Evolutionary conservation across 129 eudicot species (phyloP).

Genomic region (sunflower (Helianthus annuus)): HanXRQr2.0-SUNRISE NC_035442.2:23096525-23097024

Average conservation of each 20-base stretch:
- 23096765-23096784: slow-evolving; percentile 28
- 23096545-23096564: neutral
- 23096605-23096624: slow-evolving; percentile 25
- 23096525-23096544: neutral
- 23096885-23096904: slow-evolving; percentile 2
- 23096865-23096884: slow-evolving; percentile 1
- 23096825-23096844: neutral
- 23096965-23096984: slow-evolving; percentile 24
- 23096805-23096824: slow-evolving; percentile 13
- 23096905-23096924: slow-evolving; percentile 23
- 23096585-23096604: slow-evolving; percentile 24
- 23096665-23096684: slow-evolving; percentile 24
- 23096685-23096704: slow-evolving; percentile 37
- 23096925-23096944: slow-evolving; percentile 39
- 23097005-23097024: slow-evolving; percentile 17
- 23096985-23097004: slow-evolving; percentile 21
- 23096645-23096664: slow-evolving; percentile 36
- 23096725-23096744: slow-evolving; percentile 54
- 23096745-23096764: slow-evolving; percentile 29
- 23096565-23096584: slow-evolving; percentile 2
- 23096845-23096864: neutral
- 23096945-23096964: slow-evolving; percentile 10
- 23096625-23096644: slow-evolving; percentile 16
- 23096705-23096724: slow-evolving; percentile 41
- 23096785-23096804: slow-evolving; percentile 6